Conservation (phyloP, 331 rosid species). For the Saraca asoca region DNA sequence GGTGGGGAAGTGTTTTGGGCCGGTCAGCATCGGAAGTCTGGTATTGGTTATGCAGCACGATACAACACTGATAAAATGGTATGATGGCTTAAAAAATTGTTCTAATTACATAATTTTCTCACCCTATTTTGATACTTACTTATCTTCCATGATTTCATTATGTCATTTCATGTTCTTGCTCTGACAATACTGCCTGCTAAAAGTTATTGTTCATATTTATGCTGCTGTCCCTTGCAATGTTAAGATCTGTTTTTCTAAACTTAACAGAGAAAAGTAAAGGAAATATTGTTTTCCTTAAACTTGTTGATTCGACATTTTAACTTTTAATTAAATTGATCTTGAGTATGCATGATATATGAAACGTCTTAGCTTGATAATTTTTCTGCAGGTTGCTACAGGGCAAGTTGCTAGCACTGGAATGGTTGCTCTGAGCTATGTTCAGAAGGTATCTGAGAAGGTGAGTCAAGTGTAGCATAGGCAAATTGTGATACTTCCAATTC, state of each 20-base stretch:
- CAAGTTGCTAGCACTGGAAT: constrained; percentile 98
- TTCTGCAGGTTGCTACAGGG: constrained; percentile 90
- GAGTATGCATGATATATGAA: no score
- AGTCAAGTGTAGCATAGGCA: constrained; percentile 31
- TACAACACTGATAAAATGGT: constrained; percentile 95
- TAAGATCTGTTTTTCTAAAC: no score
- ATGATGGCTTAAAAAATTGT: constrained; percentile 23
- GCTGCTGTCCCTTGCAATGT: no score
- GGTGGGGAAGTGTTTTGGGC: constrained; percentile 99
- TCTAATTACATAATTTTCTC: neutral
- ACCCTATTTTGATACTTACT: neutral
- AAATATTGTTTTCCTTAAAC: neutral
- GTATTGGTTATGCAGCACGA: constrained; percentile 92
- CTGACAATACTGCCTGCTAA: no score
- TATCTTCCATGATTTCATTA: no score
- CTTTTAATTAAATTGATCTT: neutral
- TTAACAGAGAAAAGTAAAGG: no score
- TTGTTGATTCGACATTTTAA: neutral
- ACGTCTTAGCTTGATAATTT: constrained; percentile 24
- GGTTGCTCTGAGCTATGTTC: constrained; percentile 94
- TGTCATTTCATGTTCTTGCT: no score
- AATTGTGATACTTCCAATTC: constrained; percentile 1
- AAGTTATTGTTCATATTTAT: no score
- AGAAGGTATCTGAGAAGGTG: constrained; percentile 96
- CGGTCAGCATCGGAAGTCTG: constrained; percentile 97